phyloP scores from a whole-genome alignment of 176 grass and related monocot species.

The Rhynchospora pubera region DNA sequence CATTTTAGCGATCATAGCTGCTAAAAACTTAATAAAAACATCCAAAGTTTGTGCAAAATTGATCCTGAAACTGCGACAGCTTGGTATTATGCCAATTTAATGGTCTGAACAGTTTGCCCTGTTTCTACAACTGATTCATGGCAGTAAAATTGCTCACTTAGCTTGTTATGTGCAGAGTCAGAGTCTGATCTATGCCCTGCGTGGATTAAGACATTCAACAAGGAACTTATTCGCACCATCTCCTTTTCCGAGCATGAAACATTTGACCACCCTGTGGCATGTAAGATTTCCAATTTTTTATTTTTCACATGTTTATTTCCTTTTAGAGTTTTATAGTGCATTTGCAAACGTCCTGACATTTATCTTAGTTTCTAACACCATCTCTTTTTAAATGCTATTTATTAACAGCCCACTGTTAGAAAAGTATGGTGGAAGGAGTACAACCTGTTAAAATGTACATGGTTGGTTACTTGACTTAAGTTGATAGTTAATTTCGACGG shows the following conservation, averaged over 20 bases:
- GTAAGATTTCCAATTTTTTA: conserved; percentile 46
- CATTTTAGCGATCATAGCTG: neutral
- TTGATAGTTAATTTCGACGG: neutral
- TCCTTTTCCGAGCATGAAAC: conserved; percentile 95
- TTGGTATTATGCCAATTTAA: neutral
- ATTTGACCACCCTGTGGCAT: conserved; percentile 96
- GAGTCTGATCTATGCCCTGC: conserved; percentile 72
- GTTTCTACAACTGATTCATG: neutral
- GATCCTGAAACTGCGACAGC: neutral
- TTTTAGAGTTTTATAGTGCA: neutral
- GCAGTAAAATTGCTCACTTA: neutral
- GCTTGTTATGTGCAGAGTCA: conserved; percentile 43
- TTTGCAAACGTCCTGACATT: neutral
- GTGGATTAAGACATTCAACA: conserved; percentile 95
- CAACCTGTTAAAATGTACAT: too few species aligned
- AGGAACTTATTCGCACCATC: conserved; percentile 63
- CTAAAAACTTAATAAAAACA: neutral
- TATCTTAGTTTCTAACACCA: neutral
- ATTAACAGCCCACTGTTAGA: too few species aligned
- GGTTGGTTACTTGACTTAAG: too few species aligned
- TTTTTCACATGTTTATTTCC: conserved; percentile 7
- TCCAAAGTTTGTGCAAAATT: neutral
- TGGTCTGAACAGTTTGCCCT: neutral
- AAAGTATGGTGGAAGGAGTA: too few species aligned
- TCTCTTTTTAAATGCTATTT: neutral